Base-by-base conservation (phyloP, 2,329 filamentous ascomycete species). In the Clarireedia homoeocarpa region DNA sequence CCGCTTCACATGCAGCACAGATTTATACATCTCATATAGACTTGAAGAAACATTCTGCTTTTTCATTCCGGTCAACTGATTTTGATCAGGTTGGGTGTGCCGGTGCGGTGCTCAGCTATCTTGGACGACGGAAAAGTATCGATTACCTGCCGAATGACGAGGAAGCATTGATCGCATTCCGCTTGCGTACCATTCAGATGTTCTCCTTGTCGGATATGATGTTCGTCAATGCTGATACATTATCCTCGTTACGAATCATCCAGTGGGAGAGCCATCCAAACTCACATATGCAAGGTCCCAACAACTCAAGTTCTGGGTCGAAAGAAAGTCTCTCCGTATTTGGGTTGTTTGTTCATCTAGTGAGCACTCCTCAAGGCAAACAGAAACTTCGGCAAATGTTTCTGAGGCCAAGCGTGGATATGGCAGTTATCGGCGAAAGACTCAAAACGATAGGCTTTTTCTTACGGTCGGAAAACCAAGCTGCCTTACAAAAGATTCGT, bases 321-420 rank as follows among this genome's bases (percentile, higher is more conserved):
- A 96, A 92, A 69, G 91, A 95, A 72, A 87, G 83, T 15, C 76
- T 94, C 1, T 97, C 89, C 0, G 73, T 96, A 0, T 96, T 88
- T 69, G 91, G 89, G 0, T 74, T 97, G 0, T 95, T 96, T 59
- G 83, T 86, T 57, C 77, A 83, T 55, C 74, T 94, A 30, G 84
- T 87, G 26, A 80, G 80, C 55, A 96, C 91, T 3, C 79, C 87
- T 1, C 91, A 96, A 68, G 94, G 94, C 0, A 89, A 83, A 63
- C 67, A 74, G 26, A 78, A 80, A 45, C 76, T 99, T 5, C 85
- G 88, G n/a, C 85, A 89, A 63, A 80, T 88, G 51, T 94, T 99
- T 62, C 73, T 96, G 6, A 83, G 88, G 0, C 94, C 94, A 23
- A 89, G 84, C 30, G 75, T 85, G 26, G 80, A 94, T 58, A 67